Evolutionary conservation across 352 stramenopile genomes (phyloP), one percentile per base, ranked within the genome.

Genomic region (Phytophthora crassamura): DNA sequence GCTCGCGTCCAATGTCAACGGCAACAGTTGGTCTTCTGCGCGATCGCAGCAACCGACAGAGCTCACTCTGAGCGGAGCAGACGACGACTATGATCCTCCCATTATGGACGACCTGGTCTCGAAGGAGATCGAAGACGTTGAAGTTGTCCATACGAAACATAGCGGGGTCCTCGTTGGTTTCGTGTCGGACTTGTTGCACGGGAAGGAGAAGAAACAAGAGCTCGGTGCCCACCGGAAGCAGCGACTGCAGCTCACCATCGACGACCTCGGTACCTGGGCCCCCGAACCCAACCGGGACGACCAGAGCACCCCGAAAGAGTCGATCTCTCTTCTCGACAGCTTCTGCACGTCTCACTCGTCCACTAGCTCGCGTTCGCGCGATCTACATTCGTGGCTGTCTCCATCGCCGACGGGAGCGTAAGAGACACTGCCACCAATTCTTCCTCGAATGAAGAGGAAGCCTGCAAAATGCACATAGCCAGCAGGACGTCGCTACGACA

Each of bases 261-360:
- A 76, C 22, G 69, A 78, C 39, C 39, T 78, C 9, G 61, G 46
- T 16, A 28, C 54, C 16, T 80, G 72, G 72, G 39, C 36, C 22
- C 49, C 69, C 7, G 55, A 55, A 15, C 49, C 64, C 10, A 16
- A 59, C 35, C 9, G 55, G 3, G 65, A 75, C 9, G 54, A 46
- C 25, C 51, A 66, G 20, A 63, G 49, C 32, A 78, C 74, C 6
- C 73, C 73, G 34, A 77, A 75, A 34, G 73, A 81, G 43, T 71
- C 69, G 4, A 81, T 81, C 20, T 78, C 61, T 50, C 54, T 81
- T 5, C 66, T 81, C 11, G 73, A 74, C 56, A 78, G 73, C 52
- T 74, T 72, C 43, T 64, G 60, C 22, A 69, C 69, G 22, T 77
- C 72, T 0, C 57, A 71, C 57, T 78, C 73, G 39, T 81, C 69